phyloP scores from a whole-genome alignment of 1,284 basidiomycete species.

The Flammula alnicola region DNA sequence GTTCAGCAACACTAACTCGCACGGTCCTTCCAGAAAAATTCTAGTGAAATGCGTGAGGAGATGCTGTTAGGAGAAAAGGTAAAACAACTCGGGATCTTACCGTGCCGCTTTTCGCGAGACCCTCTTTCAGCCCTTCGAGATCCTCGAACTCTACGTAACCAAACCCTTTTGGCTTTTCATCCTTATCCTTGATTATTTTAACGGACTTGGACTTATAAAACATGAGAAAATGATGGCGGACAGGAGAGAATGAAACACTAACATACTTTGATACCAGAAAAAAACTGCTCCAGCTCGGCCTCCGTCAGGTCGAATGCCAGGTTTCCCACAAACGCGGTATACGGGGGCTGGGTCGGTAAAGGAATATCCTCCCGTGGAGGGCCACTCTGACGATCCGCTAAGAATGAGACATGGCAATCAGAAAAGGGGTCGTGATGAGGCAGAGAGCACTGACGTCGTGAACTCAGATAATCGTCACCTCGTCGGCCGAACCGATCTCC shows the following conservation, averaged over 20 bases:
- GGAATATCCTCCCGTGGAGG: constrained; percentile 89
- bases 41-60: constrained; percentile 37
- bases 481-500: constrained; percentile 53
- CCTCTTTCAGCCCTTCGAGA: constrained; percentile 84
- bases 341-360: constrained; percentile 93
- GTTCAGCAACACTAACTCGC: constrained; percentile 94
- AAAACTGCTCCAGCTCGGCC: constrained; percentile 83
- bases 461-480: constrained; percentile 66
- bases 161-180: constrained; percentile 96
- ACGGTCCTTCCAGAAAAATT: constrained; percentile 80
- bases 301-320: constrained; percentile 93
- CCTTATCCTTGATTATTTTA: constrained; percentile 91
- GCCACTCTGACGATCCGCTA: constrained; percentile 64
- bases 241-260: constrained; percentile 6
- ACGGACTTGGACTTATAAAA: constrained; percentile 74
- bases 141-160: constrained; percentile 96
- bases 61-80: not conserved
- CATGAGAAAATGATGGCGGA: constrained; percentile 1
- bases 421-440: constrained; percentile 10
- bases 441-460: constrained; percentile 52
- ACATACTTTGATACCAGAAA: constrained; percentile 65
- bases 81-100: constrained; percentile 40
- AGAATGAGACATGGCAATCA: constrained; percentile 16
- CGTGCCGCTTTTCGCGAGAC: constrained; percentile 66
- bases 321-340: constrained; percentile 96